A percentile compares a stretch with the other conserved stretches of the same genome.
Conservation (phyloP, 345 rosid genomes). For the Linum lewisii region DNA sequence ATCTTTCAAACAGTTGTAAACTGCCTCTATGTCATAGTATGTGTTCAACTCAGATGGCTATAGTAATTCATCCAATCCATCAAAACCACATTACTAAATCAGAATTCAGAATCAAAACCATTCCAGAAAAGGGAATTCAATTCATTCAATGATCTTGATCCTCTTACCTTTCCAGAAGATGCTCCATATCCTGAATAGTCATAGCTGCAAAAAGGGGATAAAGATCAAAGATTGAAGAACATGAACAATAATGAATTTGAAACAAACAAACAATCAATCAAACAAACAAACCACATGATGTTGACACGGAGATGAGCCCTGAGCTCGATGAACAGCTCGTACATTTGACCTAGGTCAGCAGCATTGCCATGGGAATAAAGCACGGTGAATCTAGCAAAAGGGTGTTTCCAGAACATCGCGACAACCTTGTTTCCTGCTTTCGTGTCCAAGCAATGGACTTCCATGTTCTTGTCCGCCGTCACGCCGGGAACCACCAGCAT, state of each 20-base stretch:
- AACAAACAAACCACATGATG: slow-evolving; percentile 73
- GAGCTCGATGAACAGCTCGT: slow-evolving; percentile 88
- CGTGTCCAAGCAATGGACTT: slow-evolving; percentile 67
- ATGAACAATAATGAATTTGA: too few species aligned
- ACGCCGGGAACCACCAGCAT: slow-evolving; percentile 55
- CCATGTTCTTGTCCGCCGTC: slow-evolving; percentile 65
- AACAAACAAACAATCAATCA: too few species aligned
- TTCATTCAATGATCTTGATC: neutral
- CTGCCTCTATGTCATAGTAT: slow-evolving; percentile 85
- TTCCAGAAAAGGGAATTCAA: neutral
- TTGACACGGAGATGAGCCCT: slow-evolving; percentile 91
- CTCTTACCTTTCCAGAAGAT: slow-evolving; percentile 86
- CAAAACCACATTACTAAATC: too few species aligned
- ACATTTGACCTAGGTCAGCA: slow-evolving; percentile 98
- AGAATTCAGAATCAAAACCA: neutral
- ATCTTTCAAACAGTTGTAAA: slow-evolving; percentile 63
- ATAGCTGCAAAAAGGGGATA: slow-evolving; percentile 52
- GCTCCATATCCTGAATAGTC: slow-evolving; percentile 99
- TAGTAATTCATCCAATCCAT: too few species aligned
- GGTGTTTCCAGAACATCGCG: slow-evolving; percentile 94
- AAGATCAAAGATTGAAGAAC: slow-evolving; percentile 2
- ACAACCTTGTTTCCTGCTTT: slow-evolving; percentile 73
- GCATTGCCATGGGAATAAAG: slow-evolving; percentile 97
- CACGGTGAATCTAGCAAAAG: slow-evolving; percentile 77
- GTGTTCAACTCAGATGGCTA: slow-evolving; percentile 97